Evolutionary conservation across 768 basidiomycete species (phyloP), one percentile per base, ranked within the genome.

Genomic region (Suillus placidus): DNA sequence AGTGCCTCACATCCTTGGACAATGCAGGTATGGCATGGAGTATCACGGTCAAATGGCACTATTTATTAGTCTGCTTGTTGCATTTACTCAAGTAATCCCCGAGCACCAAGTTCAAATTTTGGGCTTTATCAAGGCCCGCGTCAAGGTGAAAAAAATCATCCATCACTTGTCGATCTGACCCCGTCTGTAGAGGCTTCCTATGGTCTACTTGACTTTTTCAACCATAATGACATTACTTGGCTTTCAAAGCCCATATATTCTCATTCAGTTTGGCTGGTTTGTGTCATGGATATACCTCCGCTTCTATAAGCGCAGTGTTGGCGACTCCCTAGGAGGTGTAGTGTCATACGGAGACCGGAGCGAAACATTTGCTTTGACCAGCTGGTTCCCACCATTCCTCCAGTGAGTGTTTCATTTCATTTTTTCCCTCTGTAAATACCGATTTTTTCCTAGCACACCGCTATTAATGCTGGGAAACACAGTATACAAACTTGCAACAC

Each of bases 191-290:
- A 88, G 84, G 9, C 79, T 99, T 37, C 97, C 97, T n/a, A 97
- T 98, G 90, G 87, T 89, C 38, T 95, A 98, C 78, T 84, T 99
- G 66, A 91, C 93, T 2, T 78, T 98, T 64, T 98, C 96, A 12
- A 94, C 92, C 66, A 84, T 97, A 34, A 82, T 94, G 79, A 91
- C 89, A 68, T 69, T 97, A 57, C 65, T 95, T 54, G 95, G 94
- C 26, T 90, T 90, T 79, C 95, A 95, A 75, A 90, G 88, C 64
- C 95, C 94, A 18, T 97, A 88, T 82, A 94, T 96, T 60, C 80
- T 95, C 73, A 95, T 99, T 68, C 97, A 99, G 74, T 99, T 98
- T 76, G 97, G 97, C n/a, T 99, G 97, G 95, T 91, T 97, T 64
- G 92, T 95, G 9, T 86, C 92, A 38, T 99, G 95, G 92, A 84